phyloP scores from a whole-genome alignment of 768 basidiomycete species.

The Kondoa subrosea region DNA sequence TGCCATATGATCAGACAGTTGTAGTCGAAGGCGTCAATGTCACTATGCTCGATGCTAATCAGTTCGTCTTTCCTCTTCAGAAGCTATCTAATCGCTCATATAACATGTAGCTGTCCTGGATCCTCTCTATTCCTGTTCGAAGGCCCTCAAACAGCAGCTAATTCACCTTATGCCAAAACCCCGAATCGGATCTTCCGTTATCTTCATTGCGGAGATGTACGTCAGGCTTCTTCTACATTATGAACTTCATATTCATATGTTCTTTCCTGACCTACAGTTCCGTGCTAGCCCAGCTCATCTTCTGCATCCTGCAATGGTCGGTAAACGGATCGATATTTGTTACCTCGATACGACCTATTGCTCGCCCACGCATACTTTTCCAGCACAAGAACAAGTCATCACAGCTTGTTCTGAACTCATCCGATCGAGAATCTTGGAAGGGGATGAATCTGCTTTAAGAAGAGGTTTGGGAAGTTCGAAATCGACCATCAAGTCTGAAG shows the following conservation, averaged over 20 bases:
- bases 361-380: conserved; percentile 39
- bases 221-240: conserved; percentile 1
- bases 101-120: conserved; percentile 51
- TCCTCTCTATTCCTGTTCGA: conserved; percentile 88
- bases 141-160: conserved; percentile 54
- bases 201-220: conserved; percentile 70
- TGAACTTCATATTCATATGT: background rate
- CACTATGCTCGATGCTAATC: conserved; percentile 93
- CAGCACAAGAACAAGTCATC: conserved; percentile 85
- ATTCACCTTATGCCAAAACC: conserved; percentile 19
- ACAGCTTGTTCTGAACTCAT: conserved; percentile 70
- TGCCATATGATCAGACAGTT: conserved; percentile 58
- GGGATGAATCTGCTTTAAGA: conserved; percentile 23
- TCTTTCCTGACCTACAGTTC: conserved; percentile 37
- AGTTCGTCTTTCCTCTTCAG: conserved; percentile 38
- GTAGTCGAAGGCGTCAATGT: conserved; percentile 74
- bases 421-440: conserved; percentile 15
- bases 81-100: background rate
- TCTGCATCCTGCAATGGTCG: conserved; percentile 62
- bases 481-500: conserved; percentile 18
- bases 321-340: conserved; percentile 64
- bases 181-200: conserved; percentile 51
- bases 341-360: conserved; percentile 89
- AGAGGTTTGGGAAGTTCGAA: conserved; percentile 17
- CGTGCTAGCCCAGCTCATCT: conserved; percentile 76